These are phyloP conservation scores for Aspergillus indologenus DNA, from an alignment of 495 filamentous ascomycete genomes.

Conservation along the genomic window DNA sequence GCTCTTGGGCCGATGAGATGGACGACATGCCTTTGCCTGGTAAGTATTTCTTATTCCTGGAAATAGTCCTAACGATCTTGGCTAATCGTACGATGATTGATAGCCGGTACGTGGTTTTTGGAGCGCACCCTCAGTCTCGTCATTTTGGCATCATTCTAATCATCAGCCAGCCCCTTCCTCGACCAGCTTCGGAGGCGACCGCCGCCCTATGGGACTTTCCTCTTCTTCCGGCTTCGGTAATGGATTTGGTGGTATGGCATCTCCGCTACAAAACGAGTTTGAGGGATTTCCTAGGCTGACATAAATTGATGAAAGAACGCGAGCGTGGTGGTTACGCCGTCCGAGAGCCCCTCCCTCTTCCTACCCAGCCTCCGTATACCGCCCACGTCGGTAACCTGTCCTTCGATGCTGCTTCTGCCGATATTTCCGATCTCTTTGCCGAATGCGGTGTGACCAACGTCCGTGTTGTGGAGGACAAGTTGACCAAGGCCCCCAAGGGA, in stretches of 20 bases:
- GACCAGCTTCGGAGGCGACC: slow-evolving; percentile 42
- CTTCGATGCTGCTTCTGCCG: slow-evolving; percentile 79
- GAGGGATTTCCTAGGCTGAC: neutral
- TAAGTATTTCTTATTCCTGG: slow-evolving; percentile 46
- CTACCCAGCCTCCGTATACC: slow-evolving; percentile 87
- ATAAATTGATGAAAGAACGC: slow-evolving; percentile 33
- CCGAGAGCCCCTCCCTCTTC: slow-evolving; percentile 81
- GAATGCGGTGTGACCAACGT: slow-evolving; percentile 84
- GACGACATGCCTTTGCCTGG: slow-evolving; percentile 74
- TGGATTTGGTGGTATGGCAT: slow-evolving; percentile 33
- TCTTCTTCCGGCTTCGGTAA: slow-evolving; percentile 44
- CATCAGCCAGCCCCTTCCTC: slow-evolving; percentile 32
- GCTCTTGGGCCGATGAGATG: slow-evolving; percentile 98
- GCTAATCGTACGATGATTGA: slow-evolving; percentile 17
- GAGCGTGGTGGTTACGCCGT: slow-evolving; percentile 57
- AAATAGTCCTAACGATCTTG: slow-evolving; percentile 14
- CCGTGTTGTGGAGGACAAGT: slow-evolving; percentile 91
- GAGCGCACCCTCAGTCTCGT: slow-evolving; percentile 2
- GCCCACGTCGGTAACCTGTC: slow-evolving; percentile 95
- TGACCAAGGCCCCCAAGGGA: slow-evolving; percentile 88
- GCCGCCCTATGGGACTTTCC: slow-evolving; percentile 38
- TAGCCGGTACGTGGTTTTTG: slow-evolving; percentile 41
- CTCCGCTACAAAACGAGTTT: slow-evolving; percentile 16
- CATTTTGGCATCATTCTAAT: slow-evolving; percentile 18
- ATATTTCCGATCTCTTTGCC: slow-evolving; percentile 79